phyloP scores from a whole-genome alignment of 148 eudicot genomes.

The Pharnaceum exiguum region DNA sequence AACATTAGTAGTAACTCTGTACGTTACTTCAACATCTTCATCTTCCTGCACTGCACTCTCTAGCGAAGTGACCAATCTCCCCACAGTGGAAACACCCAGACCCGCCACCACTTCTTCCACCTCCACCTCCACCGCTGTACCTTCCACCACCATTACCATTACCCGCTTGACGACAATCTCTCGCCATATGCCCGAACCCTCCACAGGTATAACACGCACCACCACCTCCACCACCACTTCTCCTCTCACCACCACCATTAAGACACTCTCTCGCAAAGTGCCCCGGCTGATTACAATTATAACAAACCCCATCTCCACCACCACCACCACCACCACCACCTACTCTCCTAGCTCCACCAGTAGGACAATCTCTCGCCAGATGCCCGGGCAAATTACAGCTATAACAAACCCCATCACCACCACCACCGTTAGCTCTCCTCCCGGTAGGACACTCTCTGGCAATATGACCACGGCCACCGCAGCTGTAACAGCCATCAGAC shows the following conservation, averaged over 20 bases:
- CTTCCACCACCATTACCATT: slow-evolving; percentile 24
- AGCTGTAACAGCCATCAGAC: slow-evolving; percentile 22
- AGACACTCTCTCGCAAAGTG: slow-evolving; percentile 53
- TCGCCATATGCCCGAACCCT: slow-evolving; percentile 29
- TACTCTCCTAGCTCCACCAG: background rate
- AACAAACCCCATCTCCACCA: slow-evolving; percentile 32
- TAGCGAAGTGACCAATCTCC: slow-evolving; percentile 39
- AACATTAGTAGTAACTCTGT: slow-evolving; percentile 1
- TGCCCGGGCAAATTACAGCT: slow-evolving; percentile 28
- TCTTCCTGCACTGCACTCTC: slow-evolving; percentile 31
- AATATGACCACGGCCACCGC: slow-evolving; percentile 18
- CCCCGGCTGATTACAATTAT: slow-evolving; percentile 28
- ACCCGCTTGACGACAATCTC: slow-evolving; percentile 33
- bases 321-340: slow-evolving; percentile 7
- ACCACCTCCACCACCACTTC: slow-evolving; percentile 18
- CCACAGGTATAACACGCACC: slow-evolving; percentile 29
- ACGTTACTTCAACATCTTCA: background rate
- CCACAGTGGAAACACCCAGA: slow-evolving; percentile 44
- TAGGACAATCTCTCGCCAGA: slow-evolving; percentile 25
- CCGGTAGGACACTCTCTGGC: slow-evolving; percentile 21
- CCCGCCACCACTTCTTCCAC: too few species aligned
- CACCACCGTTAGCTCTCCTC: background rate
- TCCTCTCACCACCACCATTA: slow-evolving; percentile 8
- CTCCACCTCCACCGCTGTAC: too few species aligned
- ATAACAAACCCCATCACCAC: slow-evolving; percentile 18